These are phyloP conservation scores for Peribolospora baueri DNA, from an alignment of 768 basidiomycete genomes.

Conservation along the genomic window DNA sequence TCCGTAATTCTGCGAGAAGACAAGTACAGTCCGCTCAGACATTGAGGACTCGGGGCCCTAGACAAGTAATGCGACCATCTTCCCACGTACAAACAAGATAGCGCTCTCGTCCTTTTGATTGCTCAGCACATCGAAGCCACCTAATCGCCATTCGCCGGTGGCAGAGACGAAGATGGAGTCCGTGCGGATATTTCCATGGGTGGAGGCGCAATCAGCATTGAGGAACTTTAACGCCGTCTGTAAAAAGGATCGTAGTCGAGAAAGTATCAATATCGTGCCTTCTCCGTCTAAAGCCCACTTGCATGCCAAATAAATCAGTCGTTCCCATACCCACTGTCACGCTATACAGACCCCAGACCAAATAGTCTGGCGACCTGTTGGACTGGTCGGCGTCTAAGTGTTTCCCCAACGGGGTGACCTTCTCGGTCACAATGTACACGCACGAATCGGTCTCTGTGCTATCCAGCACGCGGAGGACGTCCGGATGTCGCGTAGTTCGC, in stretches of 20 bases:
- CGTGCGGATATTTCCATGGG: constrained; percentile 48
- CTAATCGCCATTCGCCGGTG: constrained; percentile 89
- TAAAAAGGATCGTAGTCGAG: constrained; percentile 4
- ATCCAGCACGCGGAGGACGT: constrained; percentile 86
- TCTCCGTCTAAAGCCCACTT: background rate
- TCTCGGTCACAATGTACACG: constrained; percentile 84
- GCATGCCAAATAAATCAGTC: background rate
- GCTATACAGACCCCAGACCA: constrained; percentile 79
- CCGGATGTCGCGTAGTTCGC: constrained; percentile 76
- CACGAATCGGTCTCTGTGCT: constrained; percentile 66
- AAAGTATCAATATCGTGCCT: background rate
- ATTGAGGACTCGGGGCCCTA: background rate
- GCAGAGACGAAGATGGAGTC: constrained; percentile 69
- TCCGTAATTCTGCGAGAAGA: constrained; percentile 34
- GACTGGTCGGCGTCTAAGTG: constrained; percentile 32
- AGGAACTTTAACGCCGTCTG: constrained; percentile 75
- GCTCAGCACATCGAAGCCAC: constrained; percentile 77
- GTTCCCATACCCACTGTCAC: constrained; percentile 40
- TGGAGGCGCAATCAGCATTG: constrained; percentile 56
- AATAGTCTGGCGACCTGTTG: constrained; percentile 55
- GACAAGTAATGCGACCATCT: background rate
- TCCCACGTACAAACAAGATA: constrained; percentile 46
- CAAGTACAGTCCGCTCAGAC: background rate
- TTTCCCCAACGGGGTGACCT: constrained; percentile 46
- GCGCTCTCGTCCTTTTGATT: constrained; percentile 51